Base-by-base conservation (phyloP, 2,329 filamentous ascomycete species). In the Pyricularia pennisetigena region DNA sequence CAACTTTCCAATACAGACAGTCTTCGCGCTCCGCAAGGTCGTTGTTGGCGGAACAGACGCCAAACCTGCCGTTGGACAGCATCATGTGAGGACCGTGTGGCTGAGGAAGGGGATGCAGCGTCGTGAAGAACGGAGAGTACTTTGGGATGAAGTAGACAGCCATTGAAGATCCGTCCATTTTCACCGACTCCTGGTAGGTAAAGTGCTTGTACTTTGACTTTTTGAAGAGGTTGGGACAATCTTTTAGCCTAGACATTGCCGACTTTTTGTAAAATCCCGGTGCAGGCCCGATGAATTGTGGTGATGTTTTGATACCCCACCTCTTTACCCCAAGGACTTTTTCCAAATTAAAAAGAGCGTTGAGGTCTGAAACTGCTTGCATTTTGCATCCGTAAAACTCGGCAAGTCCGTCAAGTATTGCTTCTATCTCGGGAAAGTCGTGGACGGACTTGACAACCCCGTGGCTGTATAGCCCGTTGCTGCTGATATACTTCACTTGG, bases 141-240 rank as follows among this genome's bases (percentile, higher is more conserved):
- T 70, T 68, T 32, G 69, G 66, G 68, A 80, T 66, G 65, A 77
- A 80, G 72, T 80, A 81, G 26, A 76, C 71, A 0, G 76, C 77
- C 75, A 79, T 79, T 14, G 75, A 76, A 0, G 73, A 71, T 23
- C 79, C 79, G 68, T 80, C 79, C 73, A 80, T 75, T 73, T 81
- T 80, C 69, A 75, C 72, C 1, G 75, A 75, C 68, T 79, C 77
- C 65, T 81, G 77, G 69, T 77, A 80, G 6, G 74, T 65, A 6
- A 68, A n/a, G 1, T 62, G 14, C 14, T 35, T 28, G 66, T 76
- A 75, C 54, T 76, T 75, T 2, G 9, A 0, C 30, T 74, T 74
- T 57, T n/a, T 71, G 69, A 76, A 76, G 0, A 75, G 69, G 67
- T 73, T 74, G 1, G 68, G 71, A 68, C 73, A 75, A 41, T 76